Base-by-base conservation (phyloP, 2,329 filamentous ascomycete species). In the Salinomyces thailandicus region DNA sequence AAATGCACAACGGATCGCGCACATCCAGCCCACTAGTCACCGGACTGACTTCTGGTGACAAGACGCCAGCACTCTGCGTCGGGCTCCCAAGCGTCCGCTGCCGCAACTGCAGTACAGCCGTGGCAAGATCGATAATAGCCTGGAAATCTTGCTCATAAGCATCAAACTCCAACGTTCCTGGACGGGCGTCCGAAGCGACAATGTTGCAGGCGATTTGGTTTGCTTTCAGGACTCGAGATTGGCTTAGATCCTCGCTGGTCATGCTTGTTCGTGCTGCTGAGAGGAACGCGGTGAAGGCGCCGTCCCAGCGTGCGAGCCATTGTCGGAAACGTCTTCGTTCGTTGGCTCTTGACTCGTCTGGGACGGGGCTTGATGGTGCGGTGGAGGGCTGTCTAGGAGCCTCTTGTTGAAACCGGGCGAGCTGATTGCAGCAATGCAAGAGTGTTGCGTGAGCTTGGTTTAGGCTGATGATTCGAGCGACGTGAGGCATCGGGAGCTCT, bases 281-380 rank as follows among this genome's bases (percentile, higher is more conserved):
- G 1, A 57, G 44, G 35, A 50, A 56, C 7, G 46, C 39, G 1
- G 49, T 52, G 42, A 57, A 56, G 4, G 51, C 49, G 16, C 43
- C 36, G 29, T 57, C 54, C 54, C 53, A 57, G 29, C 45, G 46
- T 33, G 54, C 50, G 11, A 57, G 49, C 54, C 54, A 57, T 27
- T 42, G 42, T 15, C 47, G 46, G 33, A 50, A 50, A 14, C 42
- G 42, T 33, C 35, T 43, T 22, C 39, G 41, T 31, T 44, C 45
- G 27, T 43, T 35, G 12, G 41, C 36, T 19, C 46, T 38, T 9
- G 29, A 11, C 19, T 26, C 16, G 7, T 11, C 15, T 13, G 14
- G 2, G 28, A 13, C 28, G 9, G 28, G 28, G 2, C 11, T 12
- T 13, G 28, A 26, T 4, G 22, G 27, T 24, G 20, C 7, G 11